Evolutionary conservation across 2,329 filamentous ascomycete genomes (phyloP).

Genomic region (Arachnomyces sp.): DNA sequence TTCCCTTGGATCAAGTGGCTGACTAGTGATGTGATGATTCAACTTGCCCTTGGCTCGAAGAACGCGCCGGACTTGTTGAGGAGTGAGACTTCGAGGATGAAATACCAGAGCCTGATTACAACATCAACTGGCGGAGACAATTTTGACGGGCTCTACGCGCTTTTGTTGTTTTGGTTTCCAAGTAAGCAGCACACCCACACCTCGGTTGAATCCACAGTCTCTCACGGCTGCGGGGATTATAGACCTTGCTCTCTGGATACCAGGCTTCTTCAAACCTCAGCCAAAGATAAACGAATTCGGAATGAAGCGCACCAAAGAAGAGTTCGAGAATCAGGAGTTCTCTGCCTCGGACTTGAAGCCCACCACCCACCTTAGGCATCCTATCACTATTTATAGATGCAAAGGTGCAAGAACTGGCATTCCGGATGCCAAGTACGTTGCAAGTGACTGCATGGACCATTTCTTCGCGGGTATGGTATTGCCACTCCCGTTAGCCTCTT

Average conservation of each 20-base stretch:
- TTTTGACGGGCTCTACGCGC: not conserved
- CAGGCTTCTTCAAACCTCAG: constrained; percentile 1
- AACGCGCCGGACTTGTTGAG: constrained; percentile 8
- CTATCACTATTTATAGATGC: constrained; percentile 7
- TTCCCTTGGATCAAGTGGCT: constrained; percentile 12
- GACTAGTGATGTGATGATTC: constrained; percentile 12
- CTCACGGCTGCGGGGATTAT: constrained; percentile 1
- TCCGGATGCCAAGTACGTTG: constrained; percentile 11
- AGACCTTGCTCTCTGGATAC: not conserved
- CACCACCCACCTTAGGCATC: constrained; percentile 11
- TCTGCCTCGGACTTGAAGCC: not conserved
- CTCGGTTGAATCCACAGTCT: not conserved
- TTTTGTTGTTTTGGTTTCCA: constrained; percentile 10
- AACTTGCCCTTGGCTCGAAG: constrained; percentile 8
- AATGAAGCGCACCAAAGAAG: constrained; percentile 9
- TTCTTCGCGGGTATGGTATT: constrained; percentile 11
- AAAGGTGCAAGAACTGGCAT: constrained; percentile 8
- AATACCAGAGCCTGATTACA: constrained; percentile 6
- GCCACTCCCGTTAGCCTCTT: not conserved
- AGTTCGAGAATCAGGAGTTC: not conserved
- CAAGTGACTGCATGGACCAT: constrained; percentile 14
- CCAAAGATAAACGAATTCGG: constrained; percentile 8
- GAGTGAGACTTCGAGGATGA: constrained; percentile 9
- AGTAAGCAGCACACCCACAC: constrained; percentile 5
- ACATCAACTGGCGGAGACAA: not conserved